A percentile compares a stretch with the other conserved stretches of the same genome.
These are phyloP conservation scores for Grigorovia humatica DNA, from an alignment of 805 yeast genomes.

Conservation along the genomic window DNA sequence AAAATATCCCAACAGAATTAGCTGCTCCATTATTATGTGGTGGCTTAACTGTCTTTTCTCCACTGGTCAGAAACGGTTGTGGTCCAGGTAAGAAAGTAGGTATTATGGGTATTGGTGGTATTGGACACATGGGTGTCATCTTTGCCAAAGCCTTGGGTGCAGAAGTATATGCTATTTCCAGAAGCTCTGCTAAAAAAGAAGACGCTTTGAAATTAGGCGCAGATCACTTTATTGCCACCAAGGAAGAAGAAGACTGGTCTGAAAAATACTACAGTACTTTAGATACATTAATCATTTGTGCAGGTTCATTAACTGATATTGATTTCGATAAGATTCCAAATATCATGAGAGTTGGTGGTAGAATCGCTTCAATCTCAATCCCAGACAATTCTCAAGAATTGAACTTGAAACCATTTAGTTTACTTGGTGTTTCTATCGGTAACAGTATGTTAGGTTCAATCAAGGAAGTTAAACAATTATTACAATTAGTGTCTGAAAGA, in stretches of 20 bases:
- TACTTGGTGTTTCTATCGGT: constrained; percentile 21
- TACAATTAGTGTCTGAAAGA: constrained; percentile 38
- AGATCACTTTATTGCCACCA: constrained; percentile 44
- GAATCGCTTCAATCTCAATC: constrained; percentile 25
- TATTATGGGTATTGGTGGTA: constrained; percentile 47
- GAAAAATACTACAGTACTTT: constrained; percentile 27
- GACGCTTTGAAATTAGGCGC: constrained; percentile 47
- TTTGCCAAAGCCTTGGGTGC: constrained; percentile 54
- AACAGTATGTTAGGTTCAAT: constrained; percentile 36
- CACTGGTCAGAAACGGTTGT: constrained; percentile 44
- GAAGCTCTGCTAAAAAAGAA: constrained; percentile 39
- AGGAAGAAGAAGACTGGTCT: constrained; percentile 37
- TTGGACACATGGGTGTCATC: constrained; percentile 47
- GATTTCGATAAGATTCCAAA: constrained; percentile 29
- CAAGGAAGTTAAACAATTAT: constrained; percentile 38
- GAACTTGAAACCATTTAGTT: constrained; percentile 11
- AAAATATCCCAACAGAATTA: constrained; percentile 37
- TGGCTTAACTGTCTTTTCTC: constrained; percentile 64
- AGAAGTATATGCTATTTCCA: constrained; percentile 46
- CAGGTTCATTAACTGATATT: constrained; percentile 33
- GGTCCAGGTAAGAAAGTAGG: constrained; percentile 45
- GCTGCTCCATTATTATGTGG: constrained; percentile 76
- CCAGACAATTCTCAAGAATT: constrained; percentile 13
- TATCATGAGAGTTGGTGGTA: constrained; percentile 27
- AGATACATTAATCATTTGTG: constrained; percentile 42